Evolutionary conservation across 331 rosid species (phyloP).

Genomic region (Saraca asoca): DNA sequence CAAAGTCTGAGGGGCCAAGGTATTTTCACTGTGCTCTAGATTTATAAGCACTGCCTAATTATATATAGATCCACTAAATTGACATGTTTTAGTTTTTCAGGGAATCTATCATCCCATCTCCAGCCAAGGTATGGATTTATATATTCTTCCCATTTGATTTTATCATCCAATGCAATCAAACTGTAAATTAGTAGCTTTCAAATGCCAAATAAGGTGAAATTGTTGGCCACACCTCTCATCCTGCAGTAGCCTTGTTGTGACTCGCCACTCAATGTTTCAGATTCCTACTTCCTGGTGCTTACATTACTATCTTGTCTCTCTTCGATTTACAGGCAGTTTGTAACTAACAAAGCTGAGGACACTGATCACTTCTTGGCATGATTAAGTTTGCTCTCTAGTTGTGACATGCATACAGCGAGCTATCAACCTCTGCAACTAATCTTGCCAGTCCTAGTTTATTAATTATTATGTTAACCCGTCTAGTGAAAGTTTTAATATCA

Average conservation of each 20-base stretch:
- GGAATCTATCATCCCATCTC: conserved; percentile 56
- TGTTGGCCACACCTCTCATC: conserved; percentile 3
- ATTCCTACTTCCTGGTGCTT: too few species aligned
- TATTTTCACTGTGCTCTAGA: conserved; percentile 34
- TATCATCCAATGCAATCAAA: not conserved
- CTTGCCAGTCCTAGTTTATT: too few species aligned
- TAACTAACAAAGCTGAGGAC: too few species aligned
- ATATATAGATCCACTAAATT: conserved; percentile 39
- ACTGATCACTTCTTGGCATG: too few species aligned
- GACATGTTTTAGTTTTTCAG: conserved; percentile 49
- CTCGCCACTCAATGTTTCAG: too few species aligned
- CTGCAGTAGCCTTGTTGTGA: conserved; percentile 10
- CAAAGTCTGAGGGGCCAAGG: conserved; percentile 91
- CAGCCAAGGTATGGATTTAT: conserved; percentile 59
- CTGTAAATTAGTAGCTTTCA: conserved; percentile 9
- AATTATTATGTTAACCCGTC: too few species aligned
- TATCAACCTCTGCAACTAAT: too few species aligned
- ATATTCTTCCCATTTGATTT: not conserved
- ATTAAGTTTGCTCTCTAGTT: too few species aligned
- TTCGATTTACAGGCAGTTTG: too few species aligned
- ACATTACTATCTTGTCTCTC: too few species aligned
- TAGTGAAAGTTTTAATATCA: too few species aligned
- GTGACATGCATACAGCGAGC: too few species aligned
- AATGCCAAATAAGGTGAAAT: conserved; percentile 10
- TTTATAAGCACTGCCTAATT: conserved; percentile 29